Conservation (phyloP, 768 basidiomycete species). For the Amanita pseudoporphyria region DNA sequence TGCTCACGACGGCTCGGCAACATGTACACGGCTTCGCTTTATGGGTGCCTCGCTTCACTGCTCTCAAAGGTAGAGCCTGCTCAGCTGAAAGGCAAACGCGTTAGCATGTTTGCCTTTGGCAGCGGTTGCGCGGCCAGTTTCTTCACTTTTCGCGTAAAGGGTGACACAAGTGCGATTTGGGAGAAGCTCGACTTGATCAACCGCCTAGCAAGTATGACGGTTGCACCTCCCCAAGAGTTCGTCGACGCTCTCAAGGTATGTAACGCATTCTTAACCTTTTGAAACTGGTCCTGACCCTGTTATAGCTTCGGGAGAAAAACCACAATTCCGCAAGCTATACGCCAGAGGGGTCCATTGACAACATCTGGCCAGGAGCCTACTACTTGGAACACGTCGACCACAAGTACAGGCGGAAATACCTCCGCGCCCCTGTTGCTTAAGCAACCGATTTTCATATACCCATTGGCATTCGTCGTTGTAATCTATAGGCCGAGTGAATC, state of each 20-base stretch:
- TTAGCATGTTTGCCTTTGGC: conserved; percentile 95
- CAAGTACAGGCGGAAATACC: conserved; percentile 89
- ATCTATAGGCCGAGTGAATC: background rate
- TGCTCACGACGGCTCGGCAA: conserved; percentile 90
- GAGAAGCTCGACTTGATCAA: conserved; percentile 74
- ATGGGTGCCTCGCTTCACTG: conserved; percentile 87
- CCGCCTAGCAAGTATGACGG: conserved; percentile 77
- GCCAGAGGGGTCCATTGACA: conserved; percentile 78
- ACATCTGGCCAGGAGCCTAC: conserved; percentile 91
- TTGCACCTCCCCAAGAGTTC: conserved; percentile 88
- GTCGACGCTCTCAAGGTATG: conserved; percentile 61
- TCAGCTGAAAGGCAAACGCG: conserved; percentile 69
- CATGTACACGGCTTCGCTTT: conserved; percentile 97
- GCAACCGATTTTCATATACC: conserved; percentile 8
- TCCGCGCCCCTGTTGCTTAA: conserved; percentile 33
- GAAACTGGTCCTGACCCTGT: conserved; percentile 6
- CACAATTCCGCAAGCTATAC: conserved; percentile 84
- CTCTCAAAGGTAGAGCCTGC: conserved; percentile 64
- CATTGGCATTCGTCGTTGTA: conserved; percentile 6
- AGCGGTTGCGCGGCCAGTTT: conserved; percentile 92
- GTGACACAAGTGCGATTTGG: conserved; percentile 74
- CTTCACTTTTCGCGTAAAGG: conserved; percentile 82
- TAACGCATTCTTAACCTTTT: conserved; percentile 8
- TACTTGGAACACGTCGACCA: conserved; percentile 87
- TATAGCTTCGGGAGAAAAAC: conserved; percentile 90